Conservation (phyloP, 2,329 filamentous ascomycete species). For the Pezicula carpinea region DNA sequence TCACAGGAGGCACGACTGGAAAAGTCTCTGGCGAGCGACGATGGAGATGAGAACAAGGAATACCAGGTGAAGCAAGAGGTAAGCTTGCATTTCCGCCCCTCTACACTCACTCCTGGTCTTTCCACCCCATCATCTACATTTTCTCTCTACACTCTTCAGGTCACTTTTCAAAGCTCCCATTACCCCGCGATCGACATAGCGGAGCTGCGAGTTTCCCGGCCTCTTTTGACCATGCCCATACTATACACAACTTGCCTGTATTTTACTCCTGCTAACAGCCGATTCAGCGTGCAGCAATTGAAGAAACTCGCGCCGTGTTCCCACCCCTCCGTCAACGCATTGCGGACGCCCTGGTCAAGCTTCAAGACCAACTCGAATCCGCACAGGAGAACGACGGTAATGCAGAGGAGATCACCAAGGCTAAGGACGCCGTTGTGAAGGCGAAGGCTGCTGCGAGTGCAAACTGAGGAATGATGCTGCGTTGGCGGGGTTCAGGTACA, state of each 20-base stretch:
- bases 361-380: slow-evolving; percentile 74
- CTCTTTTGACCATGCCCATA: background rate
- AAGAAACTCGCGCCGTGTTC: slow-evolving; percentile 84
- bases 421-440: slow-evolving; percentile 47
- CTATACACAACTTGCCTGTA: background rate
- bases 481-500: too few species aligned
- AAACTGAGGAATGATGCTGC: too few species aligned
- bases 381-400: slow-evolving; percentile 42
- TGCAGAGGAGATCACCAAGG: slow-evolving; percentile 47
- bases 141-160: too few species aligned
- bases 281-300: slow-evolving; percentile 48
- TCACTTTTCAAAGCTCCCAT: too few species aligned
- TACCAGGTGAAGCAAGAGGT: slow-evolving; percentile 87
- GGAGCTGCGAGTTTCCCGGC: too few species aligned
- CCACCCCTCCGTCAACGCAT: slow-evolving; percentile 69
- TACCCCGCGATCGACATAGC: too few species aligned
- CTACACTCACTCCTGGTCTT: too few species aligned
- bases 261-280: slow-evolving; percentile 9
- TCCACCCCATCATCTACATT: background rate
- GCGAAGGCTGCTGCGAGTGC: slow-evolving; percentile 34
- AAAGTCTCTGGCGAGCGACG: slow-evolving; percentile 45
- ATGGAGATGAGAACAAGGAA: slow-evolving; percentile 69
- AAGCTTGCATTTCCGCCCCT: slow-evolving; percentile 22
- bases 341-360: slow-evolving; percentile 61
- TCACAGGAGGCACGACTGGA: slow-evolving; percentile 68